Evolutionary conservation across 1,139 yeast genomes (phyloP), one percentile per base, ranked within the genome.

Genomic region (Pichia sp.): DNA sequence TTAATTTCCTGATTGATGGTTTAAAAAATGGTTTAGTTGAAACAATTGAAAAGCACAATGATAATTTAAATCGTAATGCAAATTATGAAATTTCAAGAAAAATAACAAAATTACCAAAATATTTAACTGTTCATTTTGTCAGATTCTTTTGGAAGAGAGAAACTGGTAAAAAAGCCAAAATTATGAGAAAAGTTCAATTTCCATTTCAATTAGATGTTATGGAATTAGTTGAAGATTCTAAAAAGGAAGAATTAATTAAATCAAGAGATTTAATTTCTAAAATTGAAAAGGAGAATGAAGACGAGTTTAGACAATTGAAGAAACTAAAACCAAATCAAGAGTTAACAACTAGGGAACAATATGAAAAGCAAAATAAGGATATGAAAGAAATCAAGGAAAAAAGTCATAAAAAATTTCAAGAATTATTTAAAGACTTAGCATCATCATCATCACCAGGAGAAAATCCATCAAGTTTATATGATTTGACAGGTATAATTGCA

Each of bases 81-180:
- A 76, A 78, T 34, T 91, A 84, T 68, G 82, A 83, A 61, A 77
- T 87, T 48, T 72, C 77, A 29, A 85, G 85, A 63, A 80, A 78
- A 52, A 85, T 93, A 54, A 79, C 86, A 1, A 81, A 89, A 63
- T 74, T 95, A 59, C 99, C 99, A 54, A 86, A 87, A 65, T 86
- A 85, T 65, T 75, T 93, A 61, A 87, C 95, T 16, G 89, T 95
- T 48, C 96, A 93, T 67, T 93, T 87, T 69, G 95, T 93, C 60
- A 79, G 99, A 64, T 93, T 93, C 68, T 93, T 83, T 70, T 93
- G 99, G 99, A 87, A 95, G 67, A 80, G 93, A 64, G 96, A 93
- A 56, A 87, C 95, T 10, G 83, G 81, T 60, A 87, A 86, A 71
- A 93, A 93, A 73, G 87, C 96, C 36, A 93, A 93, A 72, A 93